phyloP scores from a whole-genome alignment of 306 rosid species.

The Aeschynomene evenia region DNA sequence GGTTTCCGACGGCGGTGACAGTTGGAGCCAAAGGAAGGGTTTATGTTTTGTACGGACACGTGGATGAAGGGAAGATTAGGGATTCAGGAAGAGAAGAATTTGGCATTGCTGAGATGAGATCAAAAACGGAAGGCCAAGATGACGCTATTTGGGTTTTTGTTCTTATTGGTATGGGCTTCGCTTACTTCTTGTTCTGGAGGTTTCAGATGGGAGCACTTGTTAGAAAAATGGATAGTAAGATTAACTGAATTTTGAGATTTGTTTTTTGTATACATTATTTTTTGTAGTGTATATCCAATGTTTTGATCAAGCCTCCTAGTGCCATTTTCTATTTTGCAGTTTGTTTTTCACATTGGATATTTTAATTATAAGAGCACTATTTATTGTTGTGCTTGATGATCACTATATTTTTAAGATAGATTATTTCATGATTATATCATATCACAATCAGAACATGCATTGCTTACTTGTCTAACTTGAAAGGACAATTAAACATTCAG shows the following conservation, averaged over 20 bases:
- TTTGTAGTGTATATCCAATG: no score
- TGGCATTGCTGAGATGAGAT: slow-evolving; percentile 61
- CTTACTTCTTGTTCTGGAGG: slow-evolving; percentile 81
- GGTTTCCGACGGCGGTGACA: slow-evolving; percentile 59
- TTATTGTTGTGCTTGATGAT: no score
- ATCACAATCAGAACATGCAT: no score
- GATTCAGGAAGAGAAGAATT: slow-evolving; percentile 50
- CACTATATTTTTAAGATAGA: no score
- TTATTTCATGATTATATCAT: no score
- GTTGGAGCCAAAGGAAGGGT: slow-evolving; percentile 53
- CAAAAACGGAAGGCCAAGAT: slow-evolving; percentile 54
- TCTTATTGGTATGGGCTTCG: slow-evolving; percentile 63
- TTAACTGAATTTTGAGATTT: slow-evolving; percentile 21
- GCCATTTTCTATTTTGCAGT: no score
- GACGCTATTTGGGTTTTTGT: slow-evolving; percentile 63
- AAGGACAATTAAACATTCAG: no score
- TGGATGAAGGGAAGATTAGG: slow-evolving; percentile 47
- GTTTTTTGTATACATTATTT: no score
- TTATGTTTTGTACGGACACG: slow-evolving; percentile 74
- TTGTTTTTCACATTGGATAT: no score
- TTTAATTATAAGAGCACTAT: no score
- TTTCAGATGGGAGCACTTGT: slow-evolving; percentile 79
- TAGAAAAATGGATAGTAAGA: slow-evolving; percentile 54
- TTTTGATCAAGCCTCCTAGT: no score
- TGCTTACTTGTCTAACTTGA: no score